Conservation (phyloP, 306 rosid species). For the Prunus davidiana region DNA sequence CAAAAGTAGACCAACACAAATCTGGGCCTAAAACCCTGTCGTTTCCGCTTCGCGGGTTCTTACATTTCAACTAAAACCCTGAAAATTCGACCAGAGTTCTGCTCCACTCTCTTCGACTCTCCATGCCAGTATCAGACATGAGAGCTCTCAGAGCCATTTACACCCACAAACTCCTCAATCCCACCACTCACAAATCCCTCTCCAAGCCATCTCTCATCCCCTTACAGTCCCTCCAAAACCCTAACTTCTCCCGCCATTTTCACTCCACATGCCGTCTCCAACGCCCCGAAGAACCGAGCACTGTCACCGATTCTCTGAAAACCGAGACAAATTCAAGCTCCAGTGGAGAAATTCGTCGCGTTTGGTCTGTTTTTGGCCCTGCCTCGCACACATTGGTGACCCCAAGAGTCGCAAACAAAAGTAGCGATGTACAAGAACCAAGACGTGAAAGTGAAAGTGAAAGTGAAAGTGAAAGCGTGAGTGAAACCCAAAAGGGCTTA, state of each 20-base stretch:
- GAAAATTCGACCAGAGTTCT: neutral
- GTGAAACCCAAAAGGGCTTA: conserved; percentile 6
- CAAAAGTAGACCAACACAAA: no score
- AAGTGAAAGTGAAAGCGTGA: conserved; percentile 4
- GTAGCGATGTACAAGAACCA: conserved; percentile 8
- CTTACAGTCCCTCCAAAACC: conserved; percentile 23
- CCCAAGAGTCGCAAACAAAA: neutral
- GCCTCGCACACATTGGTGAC: conserved; percentile 8
- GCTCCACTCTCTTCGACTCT: neutral
- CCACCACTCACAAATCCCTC: neutral
- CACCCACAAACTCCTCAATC: conserved; percentile 32
- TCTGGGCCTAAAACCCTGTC: neutral
- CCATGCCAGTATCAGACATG: conserved; percentile 39
- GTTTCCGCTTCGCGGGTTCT: conserved; percentile 27
- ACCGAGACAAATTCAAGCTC: neutral
- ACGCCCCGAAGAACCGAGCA: conserved; percentile 16
- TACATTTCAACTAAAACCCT: conserved; percentile 9
- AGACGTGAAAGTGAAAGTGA: conserved; percentile 12
- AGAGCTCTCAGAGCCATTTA: conserved; percentile 47
- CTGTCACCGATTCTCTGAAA: conserved; percentile 18
- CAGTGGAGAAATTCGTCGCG: neutral
- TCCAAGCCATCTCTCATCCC: conserved; percentile 30
- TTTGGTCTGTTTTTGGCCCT: conserved; percentile 49
- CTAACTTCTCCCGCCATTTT: conserved; percentile 30
- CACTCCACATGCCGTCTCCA: conserved; percentile 24